Conservation (phyloP, 129 eudicot species). For the Flaveria sonorensis region DNA sequence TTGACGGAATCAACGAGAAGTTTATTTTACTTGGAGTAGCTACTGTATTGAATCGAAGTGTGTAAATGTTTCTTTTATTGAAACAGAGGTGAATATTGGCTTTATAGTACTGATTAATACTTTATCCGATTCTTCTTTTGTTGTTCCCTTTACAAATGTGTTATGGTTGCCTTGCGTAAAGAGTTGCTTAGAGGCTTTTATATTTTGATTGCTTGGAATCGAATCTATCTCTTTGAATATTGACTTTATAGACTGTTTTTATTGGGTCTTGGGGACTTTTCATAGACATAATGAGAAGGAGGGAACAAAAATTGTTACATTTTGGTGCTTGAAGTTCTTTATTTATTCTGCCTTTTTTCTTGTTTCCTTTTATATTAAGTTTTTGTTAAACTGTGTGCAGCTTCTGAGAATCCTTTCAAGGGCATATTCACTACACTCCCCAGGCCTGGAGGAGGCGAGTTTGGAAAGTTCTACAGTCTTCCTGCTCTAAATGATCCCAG, state of each 20-base stretch:
- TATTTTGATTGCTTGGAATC: slow-evolving; percentile 18
- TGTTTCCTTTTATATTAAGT: not conserved
- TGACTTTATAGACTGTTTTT: not conserved
- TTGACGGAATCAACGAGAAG: slow-evolving; percentile 5
- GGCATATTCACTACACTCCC: slow-evolving; percentile 85
- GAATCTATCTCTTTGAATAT: not conserved
- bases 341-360: not conserved
- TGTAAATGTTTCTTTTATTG: not conserved
- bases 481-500: slow-evolving; percentile 97
- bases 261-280: too few species aligned
- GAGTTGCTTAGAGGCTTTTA: not conserved
- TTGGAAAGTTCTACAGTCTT: slow-evolving; percentile 94
- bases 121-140: slow-evolving; percentile 25
- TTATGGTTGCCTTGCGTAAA: not conserved
- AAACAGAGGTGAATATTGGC: slow-evolving; percentile 16
- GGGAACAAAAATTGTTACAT: slow-evolving; percentile 6
- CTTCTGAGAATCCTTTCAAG: slow-evolving; percentile 83
- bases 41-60: not conserved
- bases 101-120: slow-evolving; percentile 19
- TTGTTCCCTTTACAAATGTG: slow-evolving; percentile 5
- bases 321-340: slow-evolving; percentile 17
- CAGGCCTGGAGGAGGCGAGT: slow-evolving; percentile 96
- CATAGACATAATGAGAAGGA: not conserved
- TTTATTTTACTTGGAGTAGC: not conserved
- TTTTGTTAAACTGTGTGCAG: slow-evolving; percentile 43